A percentile compares a stretch with the other conserved stretches of the same genome.
phyloP scores from a whole-genome alignment of 2,329 filamentous ascomycete genomes.

The Ophioceras dolichostomum region DNA sequence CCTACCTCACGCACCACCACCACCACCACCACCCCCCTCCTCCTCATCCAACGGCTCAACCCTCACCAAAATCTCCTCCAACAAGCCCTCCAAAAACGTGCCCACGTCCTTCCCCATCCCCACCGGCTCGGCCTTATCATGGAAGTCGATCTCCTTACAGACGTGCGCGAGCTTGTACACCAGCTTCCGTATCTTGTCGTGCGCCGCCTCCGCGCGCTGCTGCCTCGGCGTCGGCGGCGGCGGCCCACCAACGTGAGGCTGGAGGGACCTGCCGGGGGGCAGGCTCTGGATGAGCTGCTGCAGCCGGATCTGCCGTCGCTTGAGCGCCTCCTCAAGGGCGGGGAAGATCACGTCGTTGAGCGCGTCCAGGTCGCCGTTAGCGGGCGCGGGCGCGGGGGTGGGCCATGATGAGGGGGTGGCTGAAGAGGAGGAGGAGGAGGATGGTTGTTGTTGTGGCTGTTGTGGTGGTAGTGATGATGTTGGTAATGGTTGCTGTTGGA shows the following conservation, averaged over 20 bases:
- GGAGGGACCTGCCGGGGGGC: conserved; percentile 3
- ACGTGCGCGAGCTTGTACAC: conserved; percentile 73
- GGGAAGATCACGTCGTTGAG: conserved; percentile 87
- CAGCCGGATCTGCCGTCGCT: conserved; percentile 57
- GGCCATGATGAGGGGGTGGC: conserved; percentile 36
- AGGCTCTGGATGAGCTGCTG: conserved; percentile 35
- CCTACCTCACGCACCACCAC: neutral
- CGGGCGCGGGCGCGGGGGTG: conserved; percentile 40
- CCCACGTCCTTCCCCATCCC: conserved; percentile 88
- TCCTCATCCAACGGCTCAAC: conserved; percentile 79
- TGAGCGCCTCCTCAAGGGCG: conserved; percentile 80
- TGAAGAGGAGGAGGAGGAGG: conserved; percentile 5
- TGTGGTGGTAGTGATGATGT: conserved; percentile 14
- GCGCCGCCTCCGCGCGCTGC: conserved; percentile 57
- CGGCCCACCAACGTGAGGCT: conserved; percentile 21
- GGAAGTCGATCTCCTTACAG: conserved; percentile 82
- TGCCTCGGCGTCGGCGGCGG: conserved; percentile 46
- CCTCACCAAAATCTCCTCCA: conserved; percentile 87
- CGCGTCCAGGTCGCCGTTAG: conserved; percentile 66
- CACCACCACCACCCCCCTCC: too few species aligned
- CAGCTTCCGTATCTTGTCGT: conserved; percentile 70
- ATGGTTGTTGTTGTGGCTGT: conserved; percentile 10
- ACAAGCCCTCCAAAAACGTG: conserved; percentile 78
- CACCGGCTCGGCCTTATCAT: conserved; percentile 75
- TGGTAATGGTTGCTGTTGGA: conserved; percentile 9